These are phyloP conservation scores for Jackrogersella multiformis DNA, from an alignment of 495 filamentous ascomycete species.

Conservation along the genomic window DNA sequence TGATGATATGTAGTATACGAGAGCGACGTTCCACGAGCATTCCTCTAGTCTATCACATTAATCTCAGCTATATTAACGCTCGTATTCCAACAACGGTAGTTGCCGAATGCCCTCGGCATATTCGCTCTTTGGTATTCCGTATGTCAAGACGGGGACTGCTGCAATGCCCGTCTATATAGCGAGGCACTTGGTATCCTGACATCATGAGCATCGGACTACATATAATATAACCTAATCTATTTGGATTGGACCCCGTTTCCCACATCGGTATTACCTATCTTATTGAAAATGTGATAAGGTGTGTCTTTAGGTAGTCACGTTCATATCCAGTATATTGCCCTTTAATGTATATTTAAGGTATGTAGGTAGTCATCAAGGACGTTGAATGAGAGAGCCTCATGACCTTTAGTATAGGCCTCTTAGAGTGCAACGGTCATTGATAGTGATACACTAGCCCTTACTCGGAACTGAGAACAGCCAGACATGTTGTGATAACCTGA, in stretches of 20 bases:
- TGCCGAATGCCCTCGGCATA: neutral
- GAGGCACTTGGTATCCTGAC: neutral
- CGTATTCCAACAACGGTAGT: neutral
- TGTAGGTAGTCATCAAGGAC: neutral
- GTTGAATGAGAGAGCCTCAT: neutral
- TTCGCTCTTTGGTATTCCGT: neutral
- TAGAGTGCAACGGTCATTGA: neutral
- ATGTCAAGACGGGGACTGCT: neutral
- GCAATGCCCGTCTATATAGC: neutral
- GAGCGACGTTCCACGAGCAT: neutral
- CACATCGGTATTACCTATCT: neutral
- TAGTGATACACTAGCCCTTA: too few relatives aligned
- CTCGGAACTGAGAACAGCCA: too few relatives aligned
- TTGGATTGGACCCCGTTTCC: neutral
- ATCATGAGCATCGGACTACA: neutral
- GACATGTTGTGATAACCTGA: too few relatives aligned
- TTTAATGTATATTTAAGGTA: neutral
- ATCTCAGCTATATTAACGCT: neutral
- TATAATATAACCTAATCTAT: neutral
- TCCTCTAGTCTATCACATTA: neutral
- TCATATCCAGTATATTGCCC: neutral
- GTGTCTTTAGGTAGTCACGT: neutral
- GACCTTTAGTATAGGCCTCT: neutral
- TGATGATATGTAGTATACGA: neutral
- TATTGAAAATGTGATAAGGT: neutral